These are phyloP conservation scores for Rhodotorula sp. DNA, from an alignment of 1,284 basidiomycete genomes.

Conservation along the genomic window DNA sequence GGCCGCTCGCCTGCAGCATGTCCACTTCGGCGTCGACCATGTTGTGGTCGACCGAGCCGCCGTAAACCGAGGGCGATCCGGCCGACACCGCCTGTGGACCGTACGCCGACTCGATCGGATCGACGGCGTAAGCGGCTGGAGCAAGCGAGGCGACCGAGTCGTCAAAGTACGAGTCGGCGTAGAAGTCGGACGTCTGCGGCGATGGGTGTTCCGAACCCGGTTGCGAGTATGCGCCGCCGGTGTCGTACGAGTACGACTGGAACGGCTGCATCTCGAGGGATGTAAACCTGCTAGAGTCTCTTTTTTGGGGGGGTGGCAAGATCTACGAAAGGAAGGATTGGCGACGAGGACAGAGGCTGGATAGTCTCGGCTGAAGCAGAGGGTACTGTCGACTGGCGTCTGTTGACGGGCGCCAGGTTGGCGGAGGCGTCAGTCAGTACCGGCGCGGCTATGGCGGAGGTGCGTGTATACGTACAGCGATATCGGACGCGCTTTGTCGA, in stretches of 20 bases:
- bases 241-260: conserved; percentile 1
- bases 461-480: neutral
- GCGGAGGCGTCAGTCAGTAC: neutral
- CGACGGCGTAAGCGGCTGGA: neutral
- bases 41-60: neutral
- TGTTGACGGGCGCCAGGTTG: neutral
- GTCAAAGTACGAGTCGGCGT: conserved; percentile 2
- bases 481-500: conserved; percentile 12
- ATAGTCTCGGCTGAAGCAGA: neutral
- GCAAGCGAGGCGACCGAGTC: neutral
- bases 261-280: neutral
- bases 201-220: neutral
- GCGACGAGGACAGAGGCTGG: neutral
- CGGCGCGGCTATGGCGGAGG: neutral
- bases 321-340: neutral
- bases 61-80: neutral
- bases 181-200: neutral
- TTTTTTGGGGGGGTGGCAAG: too few relatives aligned
- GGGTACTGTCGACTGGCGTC: conserved; percentile 5
- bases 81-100: conserved; percentile 11
- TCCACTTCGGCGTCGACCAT: conserved; percentile 5
- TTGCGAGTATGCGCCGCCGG: neutral
- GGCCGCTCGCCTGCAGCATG: conserved; percentile 14
- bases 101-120: conserved; percentile 14
- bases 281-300: neutral